Evolutionary conservation across 805 yeast genomes (phyloP).

Genomic region (Nadsonia fulvescens): DNA sequence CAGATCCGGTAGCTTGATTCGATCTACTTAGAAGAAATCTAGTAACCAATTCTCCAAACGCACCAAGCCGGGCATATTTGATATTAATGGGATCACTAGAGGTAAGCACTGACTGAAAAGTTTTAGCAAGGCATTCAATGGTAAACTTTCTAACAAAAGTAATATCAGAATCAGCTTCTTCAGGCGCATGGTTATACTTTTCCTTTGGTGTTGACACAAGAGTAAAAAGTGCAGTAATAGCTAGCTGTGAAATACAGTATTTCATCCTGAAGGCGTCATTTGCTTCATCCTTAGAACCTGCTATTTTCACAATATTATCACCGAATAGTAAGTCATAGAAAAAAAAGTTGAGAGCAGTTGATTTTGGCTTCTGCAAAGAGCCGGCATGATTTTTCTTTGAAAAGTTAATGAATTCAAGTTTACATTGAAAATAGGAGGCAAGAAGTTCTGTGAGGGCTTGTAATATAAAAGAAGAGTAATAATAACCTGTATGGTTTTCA

Average conservation of each 20-base stretch:
- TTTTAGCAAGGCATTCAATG: constrained; percentile 47
- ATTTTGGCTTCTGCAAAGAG: constrained; percentile 37
- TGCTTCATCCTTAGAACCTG: constrained; percentile 27
- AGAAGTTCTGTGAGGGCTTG: constrained; percentile 53
- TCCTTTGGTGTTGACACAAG: constrained; percentile 44
- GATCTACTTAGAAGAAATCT: constrained; percentile 15
- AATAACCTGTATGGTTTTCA: constrained; percentile 32
- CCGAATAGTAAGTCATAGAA: constrained; percentile 58
- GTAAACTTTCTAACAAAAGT: constrained; percentile 56
- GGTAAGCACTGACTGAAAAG: constrained; percentile 28
- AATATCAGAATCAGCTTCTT: constrained; percentile 45
- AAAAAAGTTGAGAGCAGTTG: constrained; percentile 61
- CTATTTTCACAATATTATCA: too few relatives aligned
- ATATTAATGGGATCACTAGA: constrained; percentile 22
- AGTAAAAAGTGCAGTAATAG: constrained; percentile 42
- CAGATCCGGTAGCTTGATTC: constrained; percentile 9
- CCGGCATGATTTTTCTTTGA: constrained; percentile 34
- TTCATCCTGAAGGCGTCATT: constrained; percentile 25
- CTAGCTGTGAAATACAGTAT: constrained; percentile 40
- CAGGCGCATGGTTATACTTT: constrained; percentile 15
- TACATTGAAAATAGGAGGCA: constrained; percentile 62
- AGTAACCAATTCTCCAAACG: constrained; percentile 30
- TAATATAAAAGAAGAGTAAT: constrained; percentile 50
- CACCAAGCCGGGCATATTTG: constrained; percentile 37
- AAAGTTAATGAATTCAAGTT: constrained; percentile 64